Conservation (phyloP, 768 basidiomycete genomes). For the Suillus decipiens region DNA sequence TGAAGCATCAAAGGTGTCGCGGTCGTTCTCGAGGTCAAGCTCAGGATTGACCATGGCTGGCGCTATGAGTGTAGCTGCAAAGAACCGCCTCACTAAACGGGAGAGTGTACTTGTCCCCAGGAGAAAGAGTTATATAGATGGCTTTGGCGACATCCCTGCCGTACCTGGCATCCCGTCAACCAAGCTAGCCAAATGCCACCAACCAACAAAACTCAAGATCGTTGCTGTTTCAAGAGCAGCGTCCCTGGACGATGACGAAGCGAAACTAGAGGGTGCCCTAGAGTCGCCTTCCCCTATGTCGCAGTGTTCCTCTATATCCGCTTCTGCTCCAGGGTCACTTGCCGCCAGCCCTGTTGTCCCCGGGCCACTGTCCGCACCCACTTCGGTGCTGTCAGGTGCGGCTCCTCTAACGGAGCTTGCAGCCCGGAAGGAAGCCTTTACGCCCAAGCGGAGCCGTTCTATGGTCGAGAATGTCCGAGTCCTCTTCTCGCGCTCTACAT, state of each 20-base stretch:
- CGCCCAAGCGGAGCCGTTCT: constrained; percentile 49
- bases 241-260: constrained; percentile 29
- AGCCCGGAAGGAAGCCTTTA: constrained; percentile 23
- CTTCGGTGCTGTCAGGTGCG: constrained; percentile 16
- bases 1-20: constrained; percentile 48
- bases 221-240: constrained; percentile 21
- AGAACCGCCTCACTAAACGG: constrained; percentile 58
- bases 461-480: constrained; percentile 65
- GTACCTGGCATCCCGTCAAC: not conserved
- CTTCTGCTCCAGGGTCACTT: constrained; percentile 21
- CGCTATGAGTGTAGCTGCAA: constrained; percentile 54
- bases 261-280: constrained; percentile 18
- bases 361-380: constrained; percentile 17
- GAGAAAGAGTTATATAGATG: constrained; percentile 49
- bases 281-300: constrained; percentile 43
- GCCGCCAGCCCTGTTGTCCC: constrained; percentile 24
- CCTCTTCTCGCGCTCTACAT: constrained; percentile 54
- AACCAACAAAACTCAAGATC: constrained; percentile 33
- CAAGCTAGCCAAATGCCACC: constrained; percentile 23
- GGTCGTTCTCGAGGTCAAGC: constrained; percentile 53
- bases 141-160: constrained; percentile 1
- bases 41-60: constrained; percentile 63
- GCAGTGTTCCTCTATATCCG: constrained; percentile 38
- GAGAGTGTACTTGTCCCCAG: constrained; percentile 71
- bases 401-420: constrained; percentile 31